Base-by-base conservation (phyloP, 2,329 filamentous ascomycete species). In the Alternaria brassicicola region DNA sequence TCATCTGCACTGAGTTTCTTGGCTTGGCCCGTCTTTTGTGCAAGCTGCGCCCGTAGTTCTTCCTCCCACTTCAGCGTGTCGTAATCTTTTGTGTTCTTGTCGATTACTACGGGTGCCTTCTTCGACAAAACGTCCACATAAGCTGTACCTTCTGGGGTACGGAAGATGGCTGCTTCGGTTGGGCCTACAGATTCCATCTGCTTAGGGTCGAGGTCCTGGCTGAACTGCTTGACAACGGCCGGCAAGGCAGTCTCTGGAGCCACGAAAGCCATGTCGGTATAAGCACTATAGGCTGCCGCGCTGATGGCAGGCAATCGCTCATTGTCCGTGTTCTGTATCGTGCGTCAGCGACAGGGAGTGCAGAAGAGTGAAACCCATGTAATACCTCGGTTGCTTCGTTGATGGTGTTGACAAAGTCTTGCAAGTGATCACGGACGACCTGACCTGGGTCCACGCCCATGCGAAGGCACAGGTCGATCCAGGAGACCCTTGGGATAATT, bases 41-140 rank as follows among this genome's bases (percentile, higher is more conserved):
- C 93, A 38, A 99, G 79, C 69, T 97, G 92, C 36, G 87, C 85
- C 56, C 93, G 85, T 7, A 99, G 83, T 64, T 99, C 95, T 75
- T 94, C 90, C 78, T 99, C 95, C 95, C 96, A 99, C 78, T 97
- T 97, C 38, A 97, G 79, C 1, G 92, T 96, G 68, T 99, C 92
- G 69, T 97, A 97, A 74, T 98, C 95, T 76, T 96, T 97, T 47
- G 87, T 89, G 70, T 92, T 97, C 79, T 97, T 98, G 78, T 93
- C 89, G 3, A 92, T 88, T 2, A 89, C 80, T 35, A 86, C 86
- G 57, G 87, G 86, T 1, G 88, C 82, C 74, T 96, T 96, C 73
- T 92, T 93, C 31, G 90, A 91, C 6, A 99, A 84, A 0, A 98
- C 91, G 77, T 99, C 95, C 19, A 99, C 84, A 68, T 96, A 98